A percentile compares a stretch with the other conserved stretches of the same genome.
phyloP scores from a whole-genome alignment of 2,329 filamentous ascomycete genomes.

The Aspergillus caelatus region DNA sequence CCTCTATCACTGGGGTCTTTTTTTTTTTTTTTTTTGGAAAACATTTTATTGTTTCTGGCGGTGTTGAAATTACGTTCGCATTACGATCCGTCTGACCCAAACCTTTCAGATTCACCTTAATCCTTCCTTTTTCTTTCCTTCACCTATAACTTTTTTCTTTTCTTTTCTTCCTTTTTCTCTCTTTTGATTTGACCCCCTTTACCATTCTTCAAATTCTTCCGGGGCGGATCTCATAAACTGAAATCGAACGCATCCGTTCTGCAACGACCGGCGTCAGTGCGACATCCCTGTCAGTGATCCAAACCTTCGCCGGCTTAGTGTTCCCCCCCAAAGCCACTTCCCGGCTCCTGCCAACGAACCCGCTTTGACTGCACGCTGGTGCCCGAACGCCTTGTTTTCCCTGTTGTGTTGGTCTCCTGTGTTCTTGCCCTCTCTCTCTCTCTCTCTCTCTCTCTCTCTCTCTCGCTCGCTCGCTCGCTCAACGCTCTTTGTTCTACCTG shows the following conservation, averaged over 20 bases:
- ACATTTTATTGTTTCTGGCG: neutral
- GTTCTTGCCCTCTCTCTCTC: constrained; percentile 9
- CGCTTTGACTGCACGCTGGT: constrained; percentile 34
- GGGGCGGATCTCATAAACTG: neutral
- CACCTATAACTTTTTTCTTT: neutral
- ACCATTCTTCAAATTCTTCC: neutral
- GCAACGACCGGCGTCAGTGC: constrained; percentile 30
- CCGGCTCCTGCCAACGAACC: constrained; percentile 33
- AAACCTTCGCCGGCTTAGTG: constrained; percentile 25
- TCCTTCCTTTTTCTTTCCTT: neutral
- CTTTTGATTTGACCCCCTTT: neutral
- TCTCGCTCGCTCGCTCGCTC: neutral
- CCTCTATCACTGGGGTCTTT: too few relatives aligned
- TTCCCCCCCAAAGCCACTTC: constrained; percentile 28
- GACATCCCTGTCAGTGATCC: constrained; percentile 39
- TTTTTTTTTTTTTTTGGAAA: constrained; percentile 6
- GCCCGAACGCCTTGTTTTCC: constrained; percentile 40
- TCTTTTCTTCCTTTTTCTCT: neutral
- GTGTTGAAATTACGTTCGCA: constrained; percentile 3
- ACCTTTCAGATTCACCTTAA: constrained; percentile 1
- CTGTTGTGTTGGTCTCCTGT: constrained; percentile 29
- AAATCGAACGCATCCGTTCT: constrained; percentile 12
- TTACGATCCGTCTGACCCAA: neutral
- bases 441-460: neutral
- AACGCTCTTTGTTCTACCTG: constrained; percentile 3